Conservation (phyloP, 192 early-diverging fungal species). For the Backusella parvicylindrica region DNA sequence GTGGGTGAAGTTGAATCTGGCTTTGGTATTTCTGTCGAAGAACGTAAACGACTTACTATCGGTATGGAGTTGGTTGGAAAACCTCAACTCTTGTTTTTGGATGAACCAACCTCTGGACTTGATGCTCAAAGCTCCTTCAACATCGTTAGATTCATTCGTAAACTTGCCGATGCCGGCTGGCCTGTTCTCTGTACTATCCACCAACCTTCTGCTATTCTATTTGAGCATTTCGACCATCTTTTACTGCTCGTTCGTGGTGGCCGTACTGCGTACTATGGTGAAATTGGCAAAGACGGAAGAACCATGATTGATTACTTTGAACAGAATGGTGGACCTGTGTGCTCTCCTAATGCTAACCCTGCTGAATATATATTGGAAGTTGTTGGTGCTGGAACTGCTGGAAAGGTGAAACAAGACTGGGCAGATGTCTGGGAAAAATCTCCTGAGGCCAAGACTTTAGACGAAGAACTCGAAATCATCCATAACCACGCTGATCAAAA, state of each 20-base stretch:
- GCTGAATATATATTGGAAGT: slow-evolving; percentile 86
- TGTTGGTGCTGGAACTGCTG: slow-evolving; percentile 58
- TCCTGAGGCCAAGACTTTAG: slow-evolving; percentile 37
- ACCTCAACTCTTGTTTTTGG: slow-evolving; percentile 78
- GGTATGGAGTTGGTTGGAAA: slow-evolving; percentile 80
- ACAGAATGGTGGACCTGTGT: slow-evolving; percentile 60
- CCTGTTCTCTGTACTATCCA: slow-evolving; percentile 83
- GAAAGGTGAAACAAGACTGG: slow-evolving; percentile 55
- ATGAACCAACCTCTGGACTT: slow-evolving; percentile 89
- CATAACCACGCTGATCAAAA: slow-evolving; percentile 36
- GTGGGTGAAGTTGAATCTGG: slow-evolving; percentile 67
- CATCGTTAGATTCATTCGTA: slow-evolving; percentile 69
- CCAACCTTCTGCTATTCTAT: slow-evolving; percentile 78
- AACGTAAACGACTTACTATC: slow-evolving; percentile 85
- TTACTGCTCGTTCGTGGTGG: slow-evolving; percentile 78
- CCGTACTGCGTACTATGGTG: slow-evolving; percentile 76
- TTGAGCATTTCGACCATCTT: slow-evolving; percentile 82
- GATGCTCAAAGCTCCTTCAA: slow-evolving; percentile 77
- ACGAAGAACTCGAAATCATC: slow-evolving; percentile 53
- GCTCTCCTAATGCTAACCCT: slow-evolving; percentile 66
- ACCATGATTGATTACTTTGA: slow-evolving; percentile 74
- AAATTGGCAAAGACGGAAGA: slow-evolving; percentile 64
- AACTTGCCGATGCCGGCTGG: slow-evolving; percentile 59
- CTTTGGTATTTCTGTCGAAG: slow-evolving; percentile 82
- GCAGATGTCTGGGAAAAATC: slow-evolving; percentile 67